Evolutionary conservation across 2,329 filamentous ascomycete genomes (phyloP).

Genomic region (Neurospora sp.): DNA sequence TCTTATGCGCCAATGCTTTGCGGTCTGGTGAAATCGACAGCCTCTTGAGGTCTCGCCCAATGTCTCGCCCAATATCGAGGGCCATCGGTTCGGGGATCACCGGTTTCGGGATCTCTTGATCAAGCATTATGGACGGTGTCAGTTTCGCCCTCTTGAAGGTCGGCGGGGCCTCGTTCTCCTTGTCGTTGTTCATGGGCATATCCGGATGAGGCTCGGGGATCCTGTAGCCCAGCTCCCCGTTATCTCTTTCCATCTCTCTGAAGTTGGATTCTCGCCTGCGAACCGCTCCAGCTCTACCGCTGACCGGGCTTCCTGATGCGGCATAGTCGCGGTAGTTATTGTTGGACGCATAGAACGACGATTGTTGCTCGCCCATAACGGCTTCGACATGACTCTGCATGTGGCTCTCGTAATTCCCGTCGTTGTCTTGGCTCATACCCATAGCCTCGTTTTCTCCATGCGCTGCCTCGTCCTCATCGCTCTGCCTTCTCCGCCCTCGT

Average conservation of each 20-base stretch:
- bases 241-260: constrained; percentile 21
- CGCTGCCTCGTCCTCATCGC: constrained; percentile 52
- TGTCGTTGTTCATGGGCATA: constrained; percentile 58
- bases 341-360: constrained; percentile 34
- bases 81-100: constrained; percentile 15
- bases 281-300: constrained; percentile 35
- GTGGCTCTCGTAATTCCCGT: constrained; percentile 23
- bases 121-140: constrained; percentile 31
- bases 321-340: constrained; percentile 41
- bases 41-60: not conserved
- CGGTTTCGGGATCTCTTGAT: constrained; percentile 43
- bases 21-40: constrained; percentile 39
- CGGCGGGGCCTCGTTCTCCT: constrained; percentile 73
- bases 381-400: constrained; percentile 27
- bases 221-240: constrained; percentile 38
- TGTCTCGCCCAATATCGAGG: not conserved
- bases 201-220: constrained; percentile 45
- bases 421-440: constrained; percentile 31
- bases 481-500: constrained; percentile 57
- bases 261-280: constrained; percentile 27
- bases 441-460: constrained; percentile 33
- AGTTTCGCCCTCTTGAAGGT: constrained; percentile 56
- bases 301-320: constrained; percentile 49
- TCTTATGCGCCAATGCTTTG: constrained; percentile 44
- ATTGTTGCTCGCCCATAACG: constrained; percentile 25